Evolutionary conservation across 805 yeast genomes (phyloP).

Genomic region (Myxozyma melibiosi): DNA sequence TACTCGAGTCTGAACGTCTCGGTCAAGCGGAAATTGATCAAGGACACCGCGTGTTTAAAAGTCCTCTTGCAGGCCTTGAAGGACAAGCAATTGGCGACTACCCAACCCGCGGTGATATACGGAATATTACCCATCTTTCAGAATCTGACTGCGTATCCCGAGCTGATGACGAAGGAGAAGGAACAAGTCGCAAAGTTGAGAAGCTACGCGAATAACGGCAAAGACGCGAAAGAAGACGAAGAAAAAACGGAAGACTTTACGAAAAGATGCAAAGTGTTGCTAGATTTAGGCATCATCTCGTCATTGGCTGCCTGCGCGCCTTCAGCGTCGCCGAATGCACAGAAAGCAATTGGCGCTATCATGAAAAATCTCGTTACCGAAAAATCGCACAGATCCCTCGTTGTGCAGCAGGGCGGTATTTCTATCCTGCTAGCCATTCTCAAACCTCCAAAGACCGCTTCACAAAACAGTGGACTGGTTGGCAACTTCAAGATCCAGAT

Average conservation of each 20-base stretch:
- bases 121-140: conserved; percentile 41
- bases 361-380: conserved; percentile 40
- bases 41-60: conserved; percentile 30
- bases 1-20: conserved; percentile 40
- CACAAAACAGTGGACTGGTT: not conserved
- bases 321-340: conserved; percentile 34
- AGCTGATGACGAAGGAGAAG: conserved; percentile 40
- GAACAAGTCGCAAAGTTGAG: conserved; percentile 36
- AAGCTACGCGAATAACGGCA: conserved; percentile 38
- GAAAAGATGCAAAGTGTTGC: conserved; percentile 35
- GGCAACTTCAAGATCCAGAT: conserved; percentile 21
- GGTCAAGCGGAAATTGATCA: conserved; percentile 39
- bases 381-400: conserved; percentile 34
- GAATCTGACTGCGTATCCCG: conserved; percentile 42
- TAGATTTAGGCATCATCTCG: conserved; percentile 37
- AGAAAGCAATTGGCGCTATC: conserved; percentile 37
- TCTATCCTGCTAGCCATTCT: conserved; percentile 32
- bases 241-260: conserved; percentile 35
- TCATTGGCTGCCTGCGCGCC: conserved; percentile 27
- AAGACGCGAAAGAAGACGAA: conserved; percentile 31
- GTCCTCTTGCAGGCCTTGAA: conserved; percentile 25
- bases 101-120: conserved; percentile 38
- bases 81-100: conserved; percentile 12
- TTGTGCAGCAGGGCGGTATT: conserved; percentile 44
- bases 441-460: conserved; percentile 13